Evolutionary conservation across 129 eudicot genomes (phyloP).

Genomic region (Rutidosis leptorrhynchoides): DNA sequence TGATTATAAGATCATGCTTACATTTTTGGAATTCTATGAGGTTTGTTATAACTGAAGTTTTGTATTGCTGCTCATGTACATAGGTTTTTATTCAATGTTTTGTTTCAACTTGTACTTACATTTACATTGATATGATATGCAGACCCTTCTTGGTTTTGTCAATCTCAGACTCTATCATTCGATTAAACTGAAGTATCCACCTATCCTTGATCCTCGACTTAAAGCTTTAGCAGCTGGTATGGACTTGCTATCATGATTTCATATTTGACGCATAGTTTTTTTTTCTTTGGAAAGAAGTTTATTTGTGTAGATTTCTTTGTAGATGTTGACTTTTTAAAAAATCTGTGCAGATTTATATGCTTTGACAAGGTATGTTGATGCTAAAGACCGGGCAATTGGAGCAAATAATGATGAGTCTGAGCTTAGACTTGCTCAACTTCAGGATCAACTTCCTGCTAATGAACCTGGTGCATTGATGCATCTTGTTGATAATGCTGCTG

Average conservation of each 20-base stretch:
- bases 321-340: neutral
- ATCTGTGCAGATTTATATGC: slow-evolving; percentile 68
- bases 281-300: neutral
- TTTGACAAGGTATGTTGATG: slow-evolving; percentile 57
- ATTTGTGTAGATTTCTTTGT: neutral
- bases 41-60: slow-evolving; percentile 15
- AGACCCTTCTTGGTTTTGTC: slow-evolving; percentile 65
- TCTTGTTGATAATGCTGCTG: slow-evolving; percentile 48
- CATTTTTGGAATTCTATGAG: slow-evolving; percentile 75
- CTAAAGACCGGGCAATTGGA: slow-evolving; percentile 29
- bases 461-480: slow-evolving; percentile 82
- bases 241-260: neutral
- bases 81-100: neutral
- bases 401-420: slow-evolving; percentile 48
- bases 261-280: neutral
- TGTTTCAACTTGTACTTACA: neutral
- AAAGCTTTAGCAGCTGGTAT: slow-evolving; percentile 84
- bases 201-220: slow-evolving; percentile 67
- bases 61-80: neutral
- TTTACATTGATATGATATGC: slow-evolving; percentile 28
- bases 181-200: slow-evolving; percentile 67
- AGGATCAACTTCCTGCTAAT: slow-evolving; percentile 64
- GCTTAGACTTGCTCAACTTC: slow-evolving; percentile 72
- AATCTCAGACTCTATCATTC: slow-evolving; percentile 63
- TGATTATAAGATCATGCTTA: slow-evolving; percentile 68